Conservation (phyloP, 805 yeast genomes). For the Vanderwaltozyma polyspora region DNA sequence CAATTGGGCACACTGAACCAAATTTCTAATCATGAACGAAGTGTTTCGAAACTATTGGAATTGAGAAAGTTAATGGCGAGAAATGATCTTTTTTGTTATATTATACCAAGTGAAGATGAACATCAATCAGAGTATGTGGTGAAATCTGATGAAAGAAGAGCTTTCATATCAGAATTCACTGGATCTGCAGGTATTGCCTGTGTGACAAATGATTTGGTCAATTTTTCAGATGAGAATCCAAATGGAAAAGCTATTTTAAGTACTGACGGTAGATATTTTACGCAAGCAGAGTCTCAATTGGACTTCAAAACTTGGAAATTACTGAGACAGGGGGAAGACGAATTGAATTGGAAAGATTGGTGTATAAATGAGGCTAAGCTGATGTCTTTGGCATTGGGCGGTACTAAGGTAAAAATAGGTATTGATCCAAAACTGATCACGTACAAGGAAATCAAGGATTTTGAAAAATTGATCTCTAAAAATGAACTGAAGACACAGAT, state of each 20-base stretch:
- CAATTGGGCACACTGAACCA: too few relatives aligned
- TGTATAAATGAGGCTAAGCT: conserved; percentile 26
- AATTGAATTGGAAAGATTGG: conserved; percentile 71
- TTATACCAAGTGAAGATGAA: conserved; percentile 81
- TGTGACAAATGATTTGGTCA: conserved; percentile 42
- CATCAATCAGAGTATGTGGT: conserved; percentile 90
- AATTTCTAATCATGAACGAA: too few relatives aligned
- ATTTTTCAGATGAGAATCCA: conserved; percentile 30
- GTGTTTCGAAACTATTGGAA: too few relatives aligned
- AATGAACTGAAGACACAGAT: too few relatives aligned
- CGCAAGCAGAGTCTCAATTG: conserved; percentile 74
- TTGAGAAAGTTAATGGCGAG: conserved; percentile 56
- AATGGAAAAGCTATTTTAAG: conserved; percentile 65
- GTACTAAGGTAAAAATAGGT: conserved; percentile 34
- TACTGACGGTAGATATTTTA: conserved; percentile 86
- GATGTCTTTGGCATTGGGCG: not conserved
- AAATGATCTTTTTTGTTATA: conserved; percentile 58
- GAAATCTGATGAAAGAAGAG: conserved; percentile 69
- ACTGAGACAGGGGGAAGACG: conserved; percentile 67
- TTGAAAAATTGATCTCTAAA: too few relatives aligned
- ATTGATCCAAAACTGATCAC: conserved; percentile 69
- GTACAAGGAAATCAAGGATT: conserved; percentile 21
- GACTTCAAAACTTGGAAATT: conserved; percentile 66
- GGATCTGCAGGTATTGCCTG: conserved; percentile 92
- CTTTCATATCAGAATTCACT: conserved; percentile 75